Conservation (phyloP, 208 protist genomes). For the Leptomonas pyrrhocoris region DNA sequence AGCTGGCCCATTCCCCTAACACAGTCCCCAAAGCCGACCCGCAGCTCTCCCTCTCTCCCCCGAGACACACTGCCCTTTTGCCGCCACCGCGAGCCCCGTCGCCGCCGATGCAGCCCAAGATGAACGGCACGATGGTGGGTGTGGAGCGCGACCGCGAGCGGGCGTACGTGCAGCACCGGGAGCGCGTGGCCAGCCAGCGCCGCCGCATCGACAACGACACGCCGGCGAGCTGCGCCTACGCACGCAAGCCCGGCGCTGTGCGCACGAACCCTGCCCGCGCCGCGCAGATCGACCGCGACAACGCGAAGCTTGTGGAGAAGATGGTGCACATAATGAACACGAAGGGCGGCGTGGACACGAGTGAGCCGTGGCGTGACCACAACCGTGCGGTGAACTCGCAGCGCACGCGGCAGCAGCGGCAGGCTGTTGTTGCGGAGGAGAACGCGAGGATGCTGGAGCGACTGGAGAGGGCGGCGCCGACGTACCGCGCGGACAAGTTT, state of each 20-base stretch:
- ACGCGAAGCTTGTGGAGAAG: conserved; percentile 56
- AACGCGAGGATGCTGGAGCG: conserved; percentile 61
- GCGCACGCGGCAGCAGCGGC: conserved; percentile 39
- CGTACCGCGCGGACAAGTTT: conserved; percentile 53
- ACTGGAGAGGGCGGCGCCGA: conserved; percentile 46
- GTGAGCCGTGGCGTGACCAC: conserved; percentile 56
- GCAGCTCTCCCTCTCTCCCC: too few species aligned
- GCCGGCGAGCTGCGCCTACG: conserved; percentile 39
- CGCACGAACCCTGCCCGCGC: conserved; percentile 31
- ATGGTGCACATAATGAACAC: conserved; percentile 74
- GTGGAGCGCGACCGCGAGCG: conserved; percentile 49
- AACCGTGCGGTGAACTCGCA: conserved; percentile 54
- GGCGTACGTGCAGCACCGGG: conserved; percentile 55
- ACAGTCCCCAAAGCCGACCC: too few species aligned
- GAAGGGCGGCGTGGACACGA: conserved; percentile 65
- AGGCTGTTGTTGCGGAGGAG: conserved; percentile 48
- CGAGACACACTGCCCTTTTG: too few species aligned
- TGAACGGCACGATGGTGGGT: conserved; percentile 16
- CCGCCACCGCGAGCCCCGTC: too few species aligned
- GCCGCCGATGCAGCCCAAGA: conserved; percentile 23
- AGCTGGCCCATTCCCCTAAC: too few species aligned
- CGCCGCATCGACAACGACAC: conserved; percentile 54
- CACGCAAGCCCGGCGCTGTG: conserved; percentile 39
- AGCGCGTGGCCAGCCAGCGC: conserved; percentile 47
- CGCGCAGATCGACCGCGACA: conserved; percentile 54